phyloP scores from a whole-genome alignment of 2,329 filamentous ascomycete species.

The Trichoderma lentiforme region DNA sequence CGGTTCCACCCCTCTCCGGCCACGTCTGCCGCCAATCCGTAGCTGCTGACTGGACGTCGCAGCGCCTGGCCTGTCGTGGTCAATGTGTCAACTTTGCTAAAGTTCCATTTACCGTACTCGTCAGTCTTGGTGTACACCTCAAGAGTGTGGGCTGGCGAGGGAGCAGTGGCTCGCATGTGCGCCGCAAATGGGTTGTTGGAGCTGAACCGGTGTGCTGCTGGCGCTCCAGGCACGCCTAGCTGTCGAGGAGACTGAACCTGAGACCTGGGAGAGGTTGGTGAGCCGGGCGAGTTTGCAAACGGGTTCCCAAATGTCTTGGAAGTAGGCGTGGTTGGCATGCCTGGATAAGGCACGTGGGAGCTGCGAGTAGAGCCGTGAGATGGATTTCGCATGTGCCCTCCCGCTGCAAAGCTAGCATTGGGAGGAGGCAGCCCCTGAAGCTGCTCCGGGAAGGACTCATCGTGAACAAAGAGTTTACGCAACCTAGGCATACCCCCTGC shows the following conservation, averaged over 20 bases:
- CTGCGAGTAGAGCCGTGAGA: constrained; percentile 29
- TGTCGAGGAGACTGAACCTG: constrained; percentile 28
- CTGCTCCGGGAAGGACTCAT: constrained; percentile 76
- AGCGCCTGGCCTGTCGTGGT: constrained; percentile 26
- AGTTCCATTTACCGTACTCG: constrained; percentile 58
- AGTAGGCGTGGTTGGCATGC: constrained; percentile 26
- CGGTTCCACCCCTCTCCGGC: constrained; percentile 48
- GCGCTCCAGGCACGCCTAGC: constrained; percentile 27
- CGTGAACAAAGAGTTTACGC: constrained; percentile 77
- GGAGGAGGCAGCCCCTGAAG: constrained; percentile 71
- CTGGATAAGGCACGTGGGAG: constrained; percentile 15
- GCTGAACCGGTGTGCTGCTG: constrained; percentile 45
- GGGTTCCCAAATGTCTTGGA: constrained; percentile 18
- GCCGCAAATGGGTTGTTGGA: constrained; percentile 59
- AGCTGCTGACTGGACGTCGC: constrained; percentile 51
- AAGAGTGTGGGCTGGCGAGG: constrained; percentile 50
- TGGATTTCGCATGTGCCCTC: constrained; percentile 31
- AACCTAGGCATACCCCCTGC: constrained; percentile 71
- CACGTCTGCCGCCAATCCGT: constrained; percentile 54
- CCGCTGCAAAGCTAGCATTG: constrained; percentile 33
- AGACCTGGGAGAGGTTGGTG: constrained; percentile 3
- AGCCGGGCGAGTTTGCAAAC: constrained; percentile 3
- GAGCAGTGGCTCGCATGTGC: constrained; percentile 27
- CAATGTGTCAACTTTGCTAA: constrained; percentile 46
- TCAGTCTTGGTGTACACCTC: constrained; percentile 60